Evolutionary conservation across 2,329 filamentous ascomycete genomes (phyloP), one percentile per base, ranked within the genome.

Genomic region (Sphaerulina vaccinii): DNA sequence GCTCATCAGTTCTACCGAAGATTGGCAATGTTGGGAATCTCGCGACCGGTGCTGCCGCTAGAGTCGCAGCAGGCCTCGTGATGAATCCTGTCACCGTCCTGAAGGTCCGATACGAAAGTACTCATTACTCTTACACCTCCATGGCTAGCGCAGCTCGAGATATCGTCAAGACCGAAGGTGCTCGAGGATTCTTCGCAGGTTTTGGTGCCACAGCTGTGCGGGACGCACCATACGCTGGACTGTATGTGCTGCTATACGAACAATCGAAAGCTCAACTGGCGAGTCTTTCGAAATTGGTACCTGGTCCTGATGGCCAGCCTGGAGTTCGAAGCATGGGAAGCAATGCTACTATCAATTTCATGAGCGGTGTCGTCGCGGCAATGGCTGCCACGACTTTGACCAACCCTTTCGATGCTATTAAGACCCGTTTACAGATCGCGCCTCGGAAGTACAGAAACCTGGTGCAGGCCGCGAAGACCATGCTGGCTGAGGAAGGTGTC

Each of bases 71-170:
- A 0, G 93, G 93, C 32, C 88, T 96, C 65, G 74, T 95, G 39
- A 83, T 97, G 73, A 97, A 96, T 88, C 93, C 93, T 1, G 82
- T 97, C 55, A 99, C 93, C 1, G 86, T 99, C 38, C 86, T 99
- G 65, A 99, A 99, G 68, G 93, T 97, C 37, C 88, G 93, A 38
- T 97, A 95, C 67, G 93, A 99, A 71, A 92, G 87, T 21, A 90
- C 81, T 56, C 75, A 92, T 37, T 99, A 96, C 74, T 75, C 82
- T 2, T 97, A 97, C 73, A 79, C 80, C 19, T 92, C 89, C 1
- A 76, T 97, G 19, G 72, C 80, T 35, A 78, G 83, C 32, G 93
- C 93, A 0, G 83, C 81, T 1, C 75, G 75, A 27, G 89, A 93
- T 61, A 96, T 97, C 22, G 73, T 86, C 46, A 77, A 78, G 6